Conservation (phyloP, 495 filamentous ascomycete species). For the Podospora comata region DNA sequence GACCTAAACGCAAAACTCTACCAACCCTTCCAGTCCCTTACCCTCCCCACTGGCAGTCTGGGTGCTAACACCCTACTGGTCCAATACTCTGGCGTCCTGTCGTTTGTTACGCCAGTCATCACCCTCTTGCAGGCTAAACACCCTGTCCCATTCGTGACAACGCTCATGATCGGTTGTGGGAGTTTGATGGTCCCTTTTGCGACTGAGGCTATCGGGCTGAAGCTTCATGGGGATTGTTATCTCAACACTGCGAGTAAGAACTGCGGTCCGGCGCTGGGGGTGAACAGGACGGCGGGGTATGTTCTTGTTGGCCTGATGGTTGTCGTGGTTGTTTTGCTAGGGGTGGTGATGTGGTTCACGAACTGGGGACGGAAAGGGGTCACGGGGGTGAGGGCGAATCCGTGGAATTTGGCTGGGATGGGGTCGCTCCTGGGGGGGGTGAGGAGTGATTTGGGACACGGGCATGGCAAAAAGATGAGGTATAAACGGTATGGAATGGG, state of each 20-base stretch:
- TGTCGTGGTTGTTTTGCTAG: slow-evolving; percentile 26
- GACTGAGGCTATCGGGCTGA: slow-evolving; percentile 37
- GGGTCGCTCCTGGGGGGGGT: slow-evolving; percentile 26
- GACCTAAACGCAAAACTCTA: slow-evolving; percentile 40
- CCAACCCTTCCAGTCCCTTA: slow-evolving; percentile 38
- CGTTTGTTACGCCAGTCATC: slow-evolving; percentile 25
- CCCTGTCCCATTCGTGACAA: slow-evolving; percentile 33
- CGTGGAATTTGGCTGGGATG: slow-evolving; percentile 37
- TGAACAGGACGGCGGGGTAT: slow-evolving; percentile 27
- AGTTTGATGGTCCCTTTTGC: slow-evolving; percentile 35
- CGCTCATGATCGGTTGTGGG: slow-evolving; percentile 28
- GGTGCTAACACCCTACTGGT: slow-evolving; percentile 29
- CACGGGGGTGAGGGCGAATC: slow-evolving; percentile 33
- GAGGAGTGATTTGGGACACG: slow-evolving; percentile 13
- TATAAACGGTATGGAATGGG: slow-evolving; percentile 30
- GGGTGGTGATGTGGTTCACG: slow-evolving; percentile 24
- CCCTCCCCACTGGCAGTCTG: slow-evolving; percentile 17
- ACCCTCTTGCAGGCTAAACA: slow-evolving; percentile 26
- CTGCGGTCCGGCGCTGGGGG: slow-evolving; percentile 35
- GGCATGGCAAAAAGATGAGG: slow-evolving; percentile 19
- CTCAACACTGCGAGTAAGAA: slow-evolving; percentile 23
- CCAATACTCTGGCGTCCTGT: slow-evolving; percentile 30
- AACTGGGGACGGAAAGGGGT: slow-evolving; percentile 28
- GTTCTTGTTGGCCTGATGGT: slow-evolving; percentile 29
- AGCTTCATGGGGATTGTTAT: slow-evolving; percentile 34